These are phyloP conservation scores for Metschnikowia proteae DNA, from an alignment of 805 yeast species.

Conservation along the genomic window DNA sequence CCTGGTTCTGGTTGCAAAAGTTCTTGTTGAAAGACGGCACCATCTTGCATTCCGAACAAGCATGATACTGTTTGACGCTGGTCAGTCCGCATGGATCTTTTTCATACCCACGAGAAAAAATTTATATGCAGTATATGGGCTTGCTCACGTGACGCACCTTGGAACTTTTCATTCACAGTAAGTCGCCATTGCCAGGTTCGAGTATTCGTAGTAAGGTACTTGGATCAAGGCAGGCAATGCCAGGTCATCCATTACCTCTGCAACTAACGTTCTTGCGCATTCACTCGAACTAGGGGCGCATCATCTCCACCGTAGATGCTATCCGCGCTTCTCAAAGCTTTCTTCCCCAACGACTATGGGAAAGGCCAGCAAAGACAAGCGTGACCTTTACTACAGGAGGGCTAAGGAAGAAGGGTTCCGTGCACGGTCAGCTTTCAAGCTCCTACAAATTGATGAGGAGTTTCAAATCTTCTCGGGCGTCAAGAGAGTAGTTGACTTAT, in stretches of 20 bases:
- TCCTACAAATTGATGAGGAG: constrained; percentile 86
- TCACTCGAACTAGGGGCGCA: not conserved
- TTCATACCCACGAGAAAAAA: constrained; percentile 4
- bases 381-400: constrained; percentile 85
- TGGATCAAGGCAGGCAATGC: too few species aligned
- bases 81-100: not conserved
- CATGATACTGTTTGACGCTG: constrained; percentile 3
- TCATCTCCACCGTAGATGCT: not conserved
- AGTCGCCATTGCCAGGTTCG: not conserved
- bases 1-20: constrained; percentile 7
- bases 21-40: constrained; percentile 6
- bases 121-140: not conserved
- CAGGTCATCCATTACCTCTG: too few species aligned
- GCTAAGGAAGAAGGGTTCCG: constrained; percentile 99
- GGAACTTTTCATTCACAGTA: too few species aligned
- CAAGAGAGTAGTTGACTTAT: constrained; percentile 84
- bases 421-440: constrained; percentile 93
- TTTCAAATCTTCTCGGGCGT: constrained; percentile 75
- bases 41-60: constrained; percentile 7
- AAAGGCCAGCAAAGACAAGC: constrained; percentile 88
- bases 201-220: too few species aligned
- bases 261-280: not conserved
- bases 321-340: constrained; percentile 2
- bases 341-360: constrained; percentile 46
- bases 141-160: not conserved